phyloP scores from a whole-genome alignment of 1,284 basidiomycete genomes.

The Microbotryomycetes sp. region DNA sequence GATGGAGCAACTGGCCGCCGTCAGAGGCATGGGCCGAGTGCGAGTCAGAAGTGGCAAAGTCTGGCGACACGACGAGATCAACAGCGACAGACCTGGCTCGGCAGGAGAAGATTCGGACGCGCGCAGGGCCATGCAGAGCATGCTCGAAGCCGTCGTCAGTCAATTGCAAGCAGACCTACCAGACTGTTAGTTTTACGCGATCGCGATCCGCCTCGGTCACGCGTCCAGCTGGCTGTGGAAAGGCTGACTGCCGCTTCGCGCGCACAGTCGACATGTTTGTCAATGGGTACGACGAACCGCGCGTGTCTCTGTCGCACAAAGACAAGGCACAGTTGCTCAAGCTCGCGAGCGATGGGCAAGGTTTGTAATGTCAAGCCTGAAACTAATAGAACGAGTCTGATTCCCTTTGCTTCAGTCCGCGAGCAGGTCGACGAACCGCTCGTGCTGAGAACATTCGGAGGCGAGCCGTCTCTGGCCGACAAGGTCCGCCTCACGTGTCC shows the following conservation, averaged over 20 bases:
- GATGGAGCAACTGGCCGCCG: neutral
- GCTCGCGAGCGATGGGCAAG: neutral
- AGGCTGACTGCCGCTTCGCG: neutral
- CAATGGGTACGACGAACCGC: slow-evolving; percentile 19
- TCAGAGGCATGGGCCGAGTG: slow-evolving; percentile 1
- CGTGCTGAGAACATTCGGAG: neutral
- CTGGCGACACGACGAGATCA: neutral
- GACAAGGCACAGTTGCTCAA: neutral
- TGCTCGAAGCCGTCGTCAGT: neutral
- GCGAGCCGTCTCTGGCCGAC: neutral
- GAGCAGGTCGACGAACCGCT: neutral
- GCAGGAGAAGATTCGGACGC: neutral
- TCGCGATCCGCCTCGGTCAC: neutral
- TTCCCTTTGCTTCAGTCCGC: neutral
- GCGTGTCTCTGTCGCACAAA: slow-evolving; percentile 10
- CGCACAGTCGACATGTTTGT: slow-evolving; percentile 22
- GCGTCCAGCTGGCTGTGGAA: neutral
- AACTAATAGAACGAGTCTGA: too few species aligned
- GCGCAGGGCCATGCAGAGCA: slow-evolving; percentile 2
- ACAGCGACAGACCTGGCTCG: neutral
- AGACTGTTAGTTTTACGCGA: slow-evolving; percentile 14
- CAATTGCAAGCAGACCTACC: slow-evolving; percentile 4
- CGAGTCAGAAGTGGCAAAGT: slow-evolving; percentile 1
- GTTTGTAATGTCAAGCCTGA: neutral
- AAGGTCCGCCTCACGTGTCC: slow-evolving; percentile 11